Base-by-base conservation (phyloP, 2,329 filamentous ascomycete genomes). In the Verticillium albo-atrum region DNA sequence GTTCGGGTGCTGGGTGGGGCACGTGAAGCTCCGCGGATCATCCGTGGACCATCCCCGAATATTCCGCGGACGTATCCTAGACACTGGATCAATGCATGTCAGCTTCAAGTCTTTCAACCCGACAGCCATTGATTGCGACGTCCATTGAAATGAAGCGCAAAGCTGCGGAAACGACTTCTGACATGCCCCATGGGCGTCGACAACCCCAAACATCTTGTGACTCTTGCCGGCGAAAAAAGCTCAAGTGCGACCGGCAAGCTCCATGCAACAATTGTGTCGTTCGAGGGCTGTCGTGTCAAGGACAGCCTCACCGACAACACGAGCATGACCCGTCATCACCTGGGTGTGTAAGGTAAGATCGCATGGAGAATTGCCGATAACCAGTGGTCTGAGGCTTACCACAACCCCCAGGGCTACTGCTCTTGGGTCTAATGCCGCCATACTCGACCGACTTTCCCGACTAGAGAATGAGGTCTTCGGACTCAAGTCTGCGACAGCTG, bases 151-250 rank as follows among this genome's bases (percentile, higher is more conserved):
- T 62, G 61, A 62, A 61, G 61, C 61, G 61, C 2, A 28, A 50
- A 15, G 54, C 56, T 28, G 15, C 20, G 2, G 34, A 32, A 17
- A 20, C 53, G 5, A 6, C 53, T 6, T 28, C 32, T 1, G 23
- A 32, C 2, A 6, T 54, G 0, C 25, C n/a, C 6, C 60, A 56
- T 9, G 56, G 50, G 2, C 67, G 61, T 7, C 64, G 71, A 17
- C 71, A 72, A 52, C 68, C 69, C 7, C 70, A 70, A 37, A 65
- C 62, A 26, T 70, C 70, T n/a, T 73, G 71, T 58, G 63, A 68
- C 55, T 70, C 67, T 17, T 73, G 70, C 58, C 67, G 71, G 14
- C 62, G 54, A 27, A 72, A 70, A 59, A 73, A 73, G 64, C 65
- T 72, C 53, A 73, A 72, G 60, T 72, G 71, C 57, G 69, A 71